A percentile compares a stretch with the other conserved stretches of the same genome.
phyloP scores from a whole-genome alignment of 257 asterid genomes.

The Solanum etuberosum region DNA sequence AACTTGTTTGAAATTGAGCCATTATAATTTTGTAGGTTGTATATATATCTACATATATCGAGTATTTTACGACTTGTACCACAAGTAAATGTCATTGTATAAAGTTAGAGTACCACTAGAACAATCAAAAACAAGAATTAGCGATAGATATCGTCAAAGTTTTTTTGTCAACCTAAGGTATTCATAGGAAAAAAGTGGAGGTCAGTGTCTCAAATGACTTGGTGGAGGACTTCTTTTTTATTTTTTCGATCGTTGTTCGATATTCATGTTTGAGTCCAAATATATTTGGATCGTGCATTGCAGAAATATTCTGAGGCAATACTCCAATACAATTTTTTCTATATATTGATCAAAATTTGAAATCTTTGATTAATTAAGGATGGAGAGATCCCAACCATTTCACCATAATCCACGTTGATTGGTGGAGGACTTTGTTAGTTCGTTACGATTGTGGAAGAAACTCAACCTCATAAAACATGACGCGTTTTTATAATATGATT shows the following conservation, averaged over 20 bases:
- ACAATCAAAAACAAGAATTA: background rate
- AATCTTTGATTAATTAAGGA: background rate
- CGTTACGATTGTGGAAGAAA: background rate
- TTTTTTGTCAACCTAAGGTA: background rate
- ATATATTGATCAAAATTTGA: accelerated
- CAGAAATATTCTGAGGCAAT: background rate
- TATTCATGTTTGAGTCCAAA: background rate
- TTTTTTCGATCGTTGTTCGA: accelerated
- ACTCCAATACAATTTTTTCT: background rate
- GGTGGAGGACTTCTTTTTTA: background rate
- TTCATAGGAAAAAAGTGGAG: background rate
- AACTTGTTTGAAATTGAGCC: background rate
- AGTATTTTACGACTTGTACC: background rate
- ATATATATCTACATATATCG: background rate
- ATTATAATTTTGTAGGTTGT: background rate
- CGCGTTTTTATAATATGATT: background rate
- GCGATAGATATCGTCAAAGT: background rate
- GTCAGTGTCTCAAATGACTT: background rate
- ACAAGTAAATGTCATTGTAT: background rate
- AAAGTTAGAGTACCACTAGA: background rate
- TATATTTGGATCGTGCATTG: background rate
- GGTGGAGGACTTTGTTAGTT: background rate
- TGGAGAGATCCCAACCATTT: accelerated
- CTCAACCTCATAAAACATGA: background rate
- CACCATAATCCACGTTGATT: background rate